Evolutionary conservation across 1,284 basidiomycete species (phyloP).

Genomic region (Apiotrichum sp.): DNA sequence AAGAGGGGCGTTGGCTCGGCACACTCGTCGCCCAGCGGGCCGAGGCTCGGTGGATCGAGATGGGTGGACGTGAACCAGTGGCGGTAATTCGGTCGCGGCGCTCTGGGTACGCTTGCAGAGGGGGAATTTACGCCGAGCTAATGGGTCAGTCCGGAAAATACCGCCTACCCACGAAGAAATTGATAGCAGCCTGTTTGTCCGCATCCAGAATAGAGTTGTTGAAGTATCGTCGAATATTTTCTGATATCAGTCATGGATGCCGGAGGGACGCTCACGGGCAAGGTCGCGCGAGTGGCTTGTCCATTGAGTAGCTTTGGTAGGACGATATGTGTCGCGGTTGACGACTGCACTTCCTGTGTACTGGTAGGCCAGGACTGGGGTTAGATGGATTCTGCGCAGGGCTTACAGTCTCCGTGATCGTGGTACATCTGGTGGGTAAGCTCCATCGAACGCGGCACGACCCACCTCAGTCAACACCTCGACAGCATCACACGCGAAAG

Average conservation of each 20-base stretch:
- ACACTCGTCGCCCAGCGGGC: conserved; percentile 18
- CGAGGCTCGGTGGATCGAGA: conserved; percentile 54
- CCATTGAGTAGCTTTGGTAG: conserved; percentile 81
- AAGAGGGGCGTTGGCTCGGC: conserved; percentile 60
- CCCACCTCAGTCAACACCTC: conserved; percentile 82
- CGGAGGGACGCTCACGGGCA: conserved; percentile 52
- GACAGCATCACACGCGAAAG: conserved; percentile 88
- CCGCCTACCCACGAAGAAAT: conserved; percentile 62
- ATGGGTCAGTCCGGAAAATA: background rate
- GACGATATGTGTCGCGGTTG: conserved; percentile 91
- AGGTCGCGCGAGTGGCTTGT: conserved; percentile 96
- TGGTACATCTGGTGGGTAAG: conserved; percentile 70
- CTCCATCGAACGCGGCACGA: background rate
- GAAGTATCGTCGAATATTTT: conserved; percentile 93
- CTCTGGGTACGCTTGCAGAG: background rate
- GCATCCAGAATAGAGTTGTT: conserved; percentile 92
- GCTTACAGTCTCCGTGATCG: conserved; percentile 85
- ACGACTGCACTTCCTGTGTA: conserved; percentile 95
- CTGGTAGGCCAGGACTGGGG: conserved; percentile 84
- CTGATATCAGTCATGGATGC: conserved; percentile 15
- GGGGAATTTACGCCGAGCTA: conserved; percentile 62
- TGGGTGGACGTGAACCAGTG: conserved; percentile 73
- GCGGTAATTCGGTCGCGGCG: conserved; percentile 58
- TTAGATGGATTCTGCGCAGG: background rate
- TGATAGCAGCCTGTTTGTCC: conserved; percentile 96